A percentile compares a stretch with the other conserved stretches of the same genome.
These are phyloP conservation scores for Phytophthora brassicae DNA, from an alignment of 352 stramenopile species.

Conservation along the genomic window DNA sequence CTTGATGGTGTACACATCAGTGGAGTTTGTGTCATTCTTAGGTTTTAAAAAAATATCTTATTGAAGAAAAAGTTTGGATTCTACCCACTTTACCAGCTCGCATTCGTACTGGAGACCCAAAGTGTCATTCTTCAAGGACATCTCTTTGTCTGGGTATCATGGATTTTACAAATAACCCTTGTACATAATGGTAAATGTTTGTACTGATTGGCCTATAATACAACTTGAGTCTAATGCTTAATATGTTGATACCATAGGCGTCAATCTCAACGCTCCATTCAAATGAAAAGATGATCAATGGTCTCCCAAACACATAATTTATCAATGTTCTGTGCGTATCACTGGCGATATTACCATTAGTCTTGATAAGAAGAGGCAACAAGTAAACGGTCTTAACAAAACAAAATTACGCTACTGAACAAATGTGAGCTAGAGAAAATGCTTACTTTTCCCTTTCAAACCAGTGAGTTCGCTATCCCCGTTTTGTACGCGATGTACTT, in stretches of 20 bases:
- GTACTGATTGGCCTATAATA: background rate
- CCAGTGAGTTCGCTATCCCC: slow-evolving; percentile 36
- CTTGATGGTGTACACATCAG: slow-evolving; percentile 22
- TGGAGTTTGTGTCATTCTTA: slow-evolving; percentile 28
- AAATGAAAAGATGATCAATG: background rate
- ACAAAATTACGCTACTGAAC: too few species aligned
- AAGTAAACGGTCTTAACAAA: too few species aligned
- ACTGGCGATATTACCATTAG: too few species aligned
- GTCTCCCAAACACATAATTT: too few species aligned
- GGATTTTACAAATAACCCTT: slow-evolving; percentile 31
- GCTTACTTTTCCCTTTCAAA: slow-evolving; percentile 33
- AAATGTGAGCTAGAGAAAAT: background rate
- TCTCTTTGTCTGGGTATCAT: slow-evolving; percentile 32
- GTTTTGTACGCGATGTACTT: slow-evolving; percentile 33
- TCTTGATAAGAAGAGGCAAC: too few species aligned
- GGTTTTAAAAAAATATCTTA: slow-evolving; percentile 4
- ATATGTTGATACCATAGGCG: background rate
- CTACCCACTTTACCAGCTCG: slow-evolving; percentile 33
- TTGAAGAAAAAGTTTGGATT: slow-evolving; percentile 28
- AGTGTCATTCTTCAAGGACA: slow-evolving; percentile 20
- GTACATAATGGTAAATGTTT: slow-evolving; percentile 29
- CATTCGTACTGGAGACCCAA: slow-evolving; percentile 45
- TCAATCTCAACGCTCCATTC: slow-evolving; percentile 5
- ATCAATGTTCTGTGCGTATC: background rate
- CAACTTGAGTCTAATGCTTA: background rate